These are phyloP conservation scores for Fusarium xyrophilum DNA, from an alignment of 2,329 filamentous ascomycete genomes.

Conservation along the genomic window DNA sequence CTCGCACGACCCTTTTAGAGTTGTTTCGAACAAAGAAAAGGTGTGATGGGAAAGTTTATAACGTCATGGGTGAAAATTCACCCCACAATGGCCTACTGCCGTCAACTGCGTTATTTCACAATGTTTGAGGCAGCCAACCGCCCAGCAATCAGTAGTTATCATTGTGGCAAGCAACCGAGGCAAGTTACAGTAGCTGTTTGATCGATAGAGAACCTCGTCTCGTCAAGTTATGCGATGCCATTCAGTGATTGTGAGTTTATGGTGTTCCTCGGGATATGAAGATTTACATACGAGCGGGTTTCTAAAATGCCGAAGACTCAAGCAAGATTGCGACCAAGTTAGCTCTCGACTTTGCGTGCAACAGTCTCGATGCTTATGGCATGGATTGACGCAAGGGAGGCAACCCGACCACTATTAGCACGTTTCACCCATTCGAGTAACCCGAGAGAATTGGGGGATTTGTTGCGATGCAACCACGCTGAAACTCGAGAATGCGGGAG, in stretches of 20 bases:
- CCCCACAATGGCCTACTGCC: neutral
- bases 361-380: conserved; percentile 13
- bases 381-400: conserved; percentile 37
- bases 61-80: conserved; percentile 3
- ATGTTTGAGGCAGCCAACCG: neutral
- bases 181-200: neutral
- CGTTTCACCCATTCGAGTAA: conserved; percentile 31
- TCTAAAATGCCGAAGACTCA: conserved; percentile 11
- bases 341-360: conserved; percentile 3
- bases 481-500: conserved; percentile 30
- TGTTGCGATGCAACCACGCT: conserved; percentile 33
- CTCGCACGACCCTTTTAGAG: neutral
- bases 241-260: neutral
- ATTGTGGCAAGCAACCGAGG: neutral
- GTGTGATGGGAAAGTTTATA: neutral
- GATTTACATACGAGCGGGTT: conserved; percentile 25
- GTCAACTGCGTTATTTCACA: neutral
- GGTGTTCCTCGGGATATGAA: conserved; percentile 20
- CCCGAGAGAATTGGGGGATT: conserved; percentile 23
- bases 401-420: conserved; percentile 31
- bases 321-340: conserved; percentile 5
- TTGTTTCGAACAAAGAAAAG: conserved; percentile 34
- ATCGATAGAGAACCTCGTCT: conserved; percentile 4
- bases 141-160: neutral
- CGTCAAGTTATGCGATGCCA: neutral